Evolutionary conservation across 2,329 filamentous ascomycete genomes (phyloP).

Genomic region (Piedraia hortae): DNA sequence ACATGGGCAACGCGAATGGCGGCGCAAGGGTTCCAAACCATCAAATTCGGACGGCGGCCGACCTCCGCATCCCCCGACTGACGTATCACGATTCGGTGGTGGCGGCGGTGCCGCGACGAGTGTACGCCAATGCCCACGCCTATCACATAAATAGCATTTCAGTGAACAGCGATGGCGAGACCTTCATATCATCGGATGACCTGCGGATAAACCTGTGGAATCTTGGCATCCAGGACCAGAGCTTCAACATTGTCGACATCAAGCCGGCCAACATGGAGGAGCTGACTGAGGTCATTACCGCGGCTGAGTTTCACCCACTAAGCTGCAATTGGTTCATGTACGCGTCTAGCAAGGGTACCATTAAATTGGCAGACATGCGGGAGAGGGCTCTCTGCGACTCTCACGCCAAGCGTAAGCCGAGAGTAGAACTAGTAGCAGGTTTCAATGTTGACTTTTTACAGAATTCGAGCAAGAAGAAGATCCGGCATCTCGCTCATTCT

Average conservation of each 20-base stretch:
- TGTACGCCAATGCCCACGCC: constrained; percentile 92
- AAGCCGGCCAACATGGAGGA: constrained; percentile 99
- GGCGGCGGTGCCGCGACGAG: constrained; percentile 79
- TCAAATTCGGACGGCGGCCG: constrained; percentile 52
- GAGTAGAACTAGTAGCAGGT: background rate
- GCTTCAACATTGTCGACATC: constrained; percentile 99
- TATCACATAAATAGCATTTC: constrained; percentile 99
- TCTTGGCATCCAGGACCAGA: constrained; percentile 95
- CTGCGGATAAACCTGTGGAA: constrained; percentile 97
- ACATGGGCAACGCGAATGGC: constrained; percentile 34
- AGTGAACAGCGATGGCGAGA: constrained; percentile 98
- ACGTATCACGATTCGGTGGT: constrained; percentile 97
- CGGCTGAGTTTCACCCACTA: constrained; percentile 83
- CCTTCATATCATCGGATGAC: constrained; percentile 96
- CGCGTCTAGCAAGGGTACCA: constrained; percentile 93
- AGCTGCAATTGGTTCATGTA: constrained; percentile 99
- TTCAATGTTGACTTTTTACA: constrained; percentile 15
- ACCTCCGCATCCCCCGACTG: constrained; percentile 79
- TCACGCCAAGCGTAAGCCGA: constrained; percentile 62
- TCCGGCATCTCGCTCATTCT: constrained; percentile 87
- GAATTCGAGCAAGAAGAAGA: constrained; percentile 99
- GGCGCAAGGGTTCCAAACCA: constrained; percentile 44
- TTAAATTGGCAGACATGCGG: constrained; percentile 96
- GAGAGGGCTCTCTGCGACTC: constrained; percentile 89
- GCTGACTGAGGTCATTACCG: constrained; percentile 93